Evolutionary conservation across 108 stramenopile genomes (phyloP), one percentile per base, ranked within the genome.

Genomic region (Pseudonitzschia delicatissima): DNA sequence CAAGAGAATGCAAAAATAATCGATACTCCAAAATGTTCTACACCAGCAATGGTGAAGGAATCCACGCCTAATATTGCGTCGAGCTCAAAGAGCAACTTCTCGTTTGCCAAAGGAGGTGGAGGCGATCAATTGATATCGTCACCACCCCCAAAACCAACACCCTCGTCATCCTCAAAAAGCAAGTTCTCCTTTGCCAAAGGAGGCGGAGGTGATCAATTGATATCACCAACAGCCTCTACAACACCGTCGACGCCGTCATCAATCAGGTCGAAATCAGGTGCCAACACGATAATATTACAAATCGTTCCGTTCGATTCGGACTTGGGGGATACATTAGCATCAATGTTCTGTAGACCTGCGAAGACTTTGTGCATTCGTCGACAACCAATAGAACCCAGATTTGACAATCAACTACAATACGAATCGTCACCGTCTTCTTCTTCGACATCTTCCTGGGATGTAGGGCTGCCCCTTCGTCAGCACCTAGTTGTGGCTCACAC

Each of bases 181-280:
- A 74, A 71, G 28, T 82, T 85, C 71, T 85, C 84, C 23, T 85
- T 83, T 69, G 78, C 77, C 45, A 78, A 72, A 59, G 82, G 80
- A 26, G 80, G 84, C 11, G 80, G 82, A 11, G 80, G 82, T 17
- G 79, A 85, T 62, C 36, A 45, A 13, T 32, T 86, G 35, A 82
- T 73, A 60, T 72, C 74, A 50, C 64, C 78, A 23, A 48, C 47
- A 35, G 15, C 25, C 3, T 20, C 45, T 4, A n/a, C 45, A 3
- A 45, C 9, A 15, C 45, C 45, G 18, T 12, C 29, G 13, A 45
- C 45, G 5, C 47, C 47, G 20, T 48, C 47, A 51, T 25, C 50
- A 34, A 27, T 28, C 67, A 15, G 28, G 26, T 25, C 33, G 7
- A 34, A 39, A 62, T 17, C 55, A 13, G 34, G 12, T 17, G 25